Conservation (phyloP, 192 early-diverging fungal species). For the Coemansia sp. region DNA sequence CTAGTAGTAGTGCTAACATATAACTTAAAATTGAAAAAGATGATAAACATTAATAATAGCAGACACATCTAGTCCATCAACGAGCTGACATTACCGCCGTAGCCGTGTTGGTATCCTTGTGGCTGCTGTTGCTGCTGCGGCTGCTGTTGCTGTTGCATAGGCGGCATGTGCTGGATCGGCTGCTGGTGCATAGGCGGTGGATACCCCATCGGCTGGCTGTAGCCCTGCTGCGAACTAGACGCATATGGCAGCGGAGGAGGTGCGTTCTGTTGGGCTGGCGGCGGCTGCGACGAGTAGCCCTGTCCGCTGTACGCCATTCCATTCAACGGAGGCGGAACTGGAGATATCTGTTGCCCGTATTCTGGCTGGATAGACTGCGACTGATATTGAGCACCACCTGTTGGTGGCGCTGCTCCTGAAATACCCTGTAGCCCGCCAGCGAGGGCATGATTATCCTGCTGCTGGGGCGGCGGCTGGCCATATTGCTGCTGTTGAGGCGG, state of each 20-base stretch:
- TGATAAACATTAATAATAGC: not conserved
- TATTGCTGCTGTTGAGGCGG: slow-evolving; percentile 17
- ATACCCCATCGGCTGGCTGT: slow-evolving; percentile 20
- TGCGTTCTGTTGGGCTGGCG: slow-evolving; percentile 20
- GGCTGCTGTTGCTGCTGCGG: slow-evolving; percentile 29
- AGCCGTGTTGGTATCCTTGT: slow-evolving; percentile 47
- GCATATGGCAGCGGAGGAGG: not conserved
- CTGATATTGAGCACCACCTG: slow-evolving; percentile 1
- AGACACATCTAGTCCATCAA: slow-evolving; percentile 39
- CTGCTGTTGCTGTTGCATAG: slow-evolving; percentile 14
- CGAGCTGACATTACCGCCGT: slow-evolving; percentile 47
- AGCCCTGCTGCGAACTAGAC: slow-evolving; percentile 21
- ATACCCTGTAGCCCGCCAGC: not conserved
- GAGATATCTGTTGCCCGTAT: slow-evolving; percentile 36
- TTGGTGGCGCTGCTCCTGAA: slow-evolving; percentile 19
- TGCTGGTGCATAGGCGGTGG: slow-evolving; percentile 21
- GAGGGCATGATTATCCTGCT: slow-evolving; percentile 20
- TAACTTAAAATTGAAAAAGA: not conserved
- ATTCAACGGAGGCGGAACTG: slow-evolving; percentile 18
- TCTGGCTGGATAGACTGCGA: slow-evolving; percentile 14
- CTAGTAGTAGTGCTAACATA: not conserved
- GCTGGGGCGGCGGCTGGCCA: slow-evolving; percentile 11
- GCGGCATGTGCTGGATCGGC: slow-evolving; percentile 19
- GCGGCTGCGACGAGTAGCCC: slow-evolving; percentile 22
- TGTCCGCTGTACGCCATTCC: slow-evolving; percentile 20